Conservation (phyloP, 768 basidiomycete genomes). For the Lentinula guzmanii region DNA sequence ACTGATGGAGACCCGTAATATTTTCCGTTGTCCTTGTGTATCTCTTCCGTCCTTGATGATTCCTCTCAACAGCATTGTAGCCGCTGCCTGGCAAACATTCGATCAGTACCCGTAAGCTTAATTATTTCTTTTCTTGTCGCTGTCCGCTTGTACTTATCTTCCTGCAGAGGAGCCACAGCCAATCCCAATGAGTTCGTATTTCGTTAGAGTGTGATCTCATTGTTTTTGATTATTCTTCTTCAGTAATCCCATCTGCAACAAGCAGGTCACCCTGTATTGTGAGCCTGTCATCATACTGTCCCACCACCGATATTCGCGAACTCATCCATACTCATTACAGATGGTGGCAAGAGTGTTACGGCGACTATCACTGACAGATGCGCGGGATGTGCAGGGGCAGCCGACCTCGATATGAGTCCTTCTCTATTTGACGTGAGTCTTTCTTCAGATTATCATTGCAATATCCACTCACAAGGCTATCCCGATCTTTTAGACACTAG, state of each 20-base stretch:
- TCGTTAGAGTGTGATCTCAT: not conserved
- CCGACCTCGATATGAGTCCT: constrained; percentile 7
- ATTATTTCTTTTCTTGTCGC: not conserved
- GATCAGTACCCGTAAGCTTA: constrained; percentile 27
- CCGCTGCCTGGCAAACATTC: constrained; percentile 26
- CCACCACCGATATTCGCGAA: not conserved
- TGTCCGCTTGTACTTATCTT: not conserved
- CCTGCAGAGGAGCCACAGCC: not conserved
- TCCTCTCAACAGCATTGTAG: constrained; percentile 19
- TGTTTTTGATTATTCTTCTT: not conserved
- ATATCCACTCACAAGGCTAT: not conserved
- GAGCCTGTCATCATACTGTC: not conserved
- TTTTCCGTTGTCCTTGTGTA: not conserved
- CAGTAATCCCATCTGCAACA: constrained; percentile 11
- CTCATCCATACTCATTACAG: not conserved
- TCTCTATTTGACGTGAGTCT: not conserved
- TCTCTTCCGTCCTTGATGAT: not conserved
- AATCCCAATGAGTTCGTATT: not conserved
- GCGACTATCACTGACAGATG: constrained; percentile 9
- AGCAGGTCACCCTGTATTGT: constrained; percentile 3
- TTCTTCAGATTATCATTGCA: not conserved
- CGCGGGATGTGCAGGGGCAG: constrained; percentile 6
- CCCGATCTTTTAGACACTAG: not conserved
- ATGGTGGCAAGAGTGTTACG: constrained; percentile 8
- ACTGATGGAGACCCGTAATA: constrained; percentile 12